A percentile compares a stretch with the other conserved stretches of the same genome.
Conservation (phyloP, 345 rosid genomes). For the Linum tenue region DNA sequence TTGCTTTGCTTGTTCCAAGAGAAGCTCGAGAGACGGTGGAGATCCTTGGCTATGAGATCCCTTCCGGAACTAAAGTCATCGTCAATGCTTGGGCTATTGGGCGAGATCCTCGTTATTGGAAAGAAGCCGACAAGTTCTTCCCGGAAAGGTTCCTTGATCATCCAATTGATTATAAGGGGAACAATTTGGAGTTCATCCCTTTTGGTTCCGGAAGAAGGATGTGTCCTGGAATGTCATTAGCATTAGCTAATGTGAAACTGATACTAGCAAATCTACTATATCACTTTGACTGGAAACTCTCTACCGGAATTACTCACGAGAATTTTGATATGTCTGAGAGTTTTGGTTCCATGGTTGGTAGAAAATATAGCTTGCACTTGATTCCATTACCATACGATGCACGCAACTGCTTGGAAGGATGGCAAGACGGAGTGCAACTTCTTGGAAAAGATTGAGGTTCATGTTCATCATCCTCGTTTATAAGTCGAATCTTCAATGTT, state of each 20-base stretch:
- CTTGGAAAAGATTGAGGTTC: too few species aligned
- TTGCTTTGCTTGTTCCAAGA: constrained; percentile 36
- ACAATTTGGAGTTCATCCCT: constrained; percentile 30
- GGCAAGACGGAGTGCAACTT: too few species aligned
- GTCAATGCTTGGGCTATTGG: too few species aligned
- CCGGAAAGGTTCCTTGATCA: constrained; percentile 38
- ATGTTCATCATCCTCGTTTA: too few species aligned
- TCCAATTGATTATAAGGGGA: constrained; percentile 14
- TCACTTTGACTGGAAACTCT: constrained; percentile 45
- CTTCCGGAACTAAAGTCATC: too few species aligned
- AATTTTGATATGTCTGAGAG: constrained; percentile 36
- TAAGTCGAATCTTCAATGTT: too few species aligned
- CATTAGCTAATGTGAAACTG: too few species aligned
- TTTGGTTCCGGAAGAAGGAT: constrained; percentile 32
- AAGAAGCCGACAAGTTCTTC: constrained; percentile 30
- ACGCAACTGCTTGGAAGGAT: too few species aligned
- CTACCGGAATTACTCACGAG: constrained; percentile 15
- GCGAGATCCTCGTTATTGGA: constrained; percentile 29
- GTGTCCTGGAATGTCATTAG: too few species aligned
- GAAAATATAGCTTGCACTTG: background rate
- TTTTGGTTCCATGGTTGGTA: constrained; percentile 17
- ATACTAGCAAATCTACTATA: constrained; percentile 8
- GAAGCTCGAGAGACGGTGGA: constrained; percentile 38
- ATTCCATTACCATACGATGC: too few species aligned
- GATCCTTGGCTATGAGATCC: constrained; percentile 26